Evolutionary conservation across 768 basidiomycete species (phyloP).

Genomic region (Cubamyces sp.): DNA sequence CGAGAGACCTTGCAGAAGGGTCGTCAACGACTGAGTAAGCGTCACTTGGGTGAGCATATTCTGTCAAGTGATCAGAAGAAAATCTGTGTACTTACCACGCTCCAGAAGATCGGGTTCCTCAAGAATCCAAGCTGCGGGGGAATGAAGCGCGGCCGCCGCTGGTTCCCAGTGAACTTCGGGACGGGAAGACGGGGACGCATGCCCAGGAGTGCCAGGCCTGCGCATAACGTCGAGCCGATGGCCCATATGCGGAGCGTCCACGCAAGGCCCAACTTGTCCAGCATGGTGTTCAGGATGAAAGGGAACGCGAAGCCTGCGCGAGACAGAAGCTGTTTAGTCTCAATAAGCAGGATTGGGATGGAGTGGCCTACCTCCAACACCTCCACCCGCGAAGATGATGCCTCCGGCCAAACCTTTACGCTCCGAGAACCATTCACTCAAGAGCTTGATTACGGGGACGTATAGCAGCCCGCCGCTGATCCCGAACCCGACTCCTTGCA

Average conservation of each 20-base stretch:
- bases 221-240: conserved; percentile 18
- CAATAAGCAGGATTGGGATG: neutral
- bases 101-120: conserved; percentile 28
- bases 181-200: conserved; percentile 31
- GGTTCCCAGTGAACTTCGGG: conserved; percentile 22
- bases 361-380: conserved; percentile 25
- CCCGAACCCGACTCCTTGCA: conserved; percentile 31
- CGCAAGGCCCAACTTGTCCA: conserved; percentile 24
- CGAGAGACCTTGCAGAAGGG: conserved; percentile 31
- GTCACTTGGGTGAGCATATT: neutral
- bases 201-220: conserved; percentile 25
- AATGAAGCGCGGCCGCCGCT: conserved; percentile 27
- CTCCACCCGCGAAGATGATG: conserved; percentile 32
- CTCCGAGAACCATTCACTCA: conserved; percentile 31
- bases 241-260: conserved; percentile 32
- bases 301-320: conserved; percentile 30
- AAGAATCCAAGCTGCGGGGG: conserved; percentile 29
- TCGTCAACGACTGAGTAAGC: conserved; percentile 19
- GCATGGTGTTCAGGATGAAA: conserved; percentile 22
- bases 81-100: conserved; percentile 23
- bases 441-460: conserved; percentile 21
- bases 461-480: conserved; percentile 28
- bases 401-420: conserved; percentile 30
- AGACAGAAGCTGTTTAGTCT: too few relatives aligned
- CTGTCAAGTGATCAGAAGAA: neutral